These are phyloP conservation scores for Alternaria arbusti DNA, from an alignment of 2,329 filamentous ascomycete genomes.

Conservation along the genomic window DNA sequence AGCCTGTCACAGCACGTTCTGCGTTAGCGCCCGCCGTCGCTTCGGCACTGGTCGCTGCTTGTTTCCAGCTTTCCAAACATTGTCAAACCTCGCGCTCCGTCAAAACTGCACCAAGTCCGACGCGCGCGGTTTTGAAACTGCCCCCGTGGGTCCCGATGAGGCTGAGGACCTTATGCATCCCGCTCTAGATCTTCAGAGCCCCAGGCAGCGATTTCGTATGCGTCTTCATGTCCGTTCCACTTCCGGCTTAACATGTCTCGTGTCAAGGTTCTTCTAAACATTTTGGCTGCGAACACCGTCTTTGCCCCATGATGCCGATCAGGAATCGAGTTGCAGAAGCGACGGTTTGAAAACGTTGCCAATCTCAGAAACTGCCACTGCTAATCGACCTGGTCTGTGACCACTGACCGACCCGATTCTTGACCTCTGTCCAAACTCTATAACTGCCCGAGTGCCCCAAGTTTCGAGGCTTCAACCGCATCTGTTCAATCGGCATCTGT, in stretches of 20 bases:
- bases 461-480: conserved; percentile 47
- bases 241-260: conserved; percentile 48
- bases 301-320: conserved; percentile 44
- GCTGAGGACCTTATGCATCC: conserved; percentile 38
- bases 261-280: conserved; percentile 48
- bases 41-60: conserved; percentile 40
- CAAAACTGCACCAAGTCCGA: conserved; percentile 46
- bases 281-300: conserved; percentile 38
- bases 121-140: conserved; percentile 50
- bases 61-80: conserved; percentile 47
- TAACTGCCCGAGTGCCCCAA: conserved; percentile 46
- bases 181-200: conserved; percentile 26
- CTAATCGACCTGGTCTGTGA: conserved; percentile 45
- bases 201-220: conserved; percentile 36
- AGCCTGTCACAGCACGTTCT: conserved; percentile 37
- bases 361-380: conserved; percentile 49
- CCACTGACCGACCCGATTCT: conserved; percentile 38
- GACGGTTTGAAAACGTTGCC: conserved; percentile 52
- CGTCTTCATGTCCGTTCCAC: conserved; percentile 32
- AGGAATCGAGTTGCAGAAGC: conserved; percentile 44
- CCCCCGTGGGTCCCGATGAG: conserved; percentile 38
- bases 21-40: conserved; percentile 46
- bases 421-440: conserved; percentile 39
- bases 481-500: conserved; percentile 48
- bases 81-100: conserved; percentile 48